Conservation (phyloP, 768 basidiomycete genomes). For the Exidia glandulosa region DNA sequence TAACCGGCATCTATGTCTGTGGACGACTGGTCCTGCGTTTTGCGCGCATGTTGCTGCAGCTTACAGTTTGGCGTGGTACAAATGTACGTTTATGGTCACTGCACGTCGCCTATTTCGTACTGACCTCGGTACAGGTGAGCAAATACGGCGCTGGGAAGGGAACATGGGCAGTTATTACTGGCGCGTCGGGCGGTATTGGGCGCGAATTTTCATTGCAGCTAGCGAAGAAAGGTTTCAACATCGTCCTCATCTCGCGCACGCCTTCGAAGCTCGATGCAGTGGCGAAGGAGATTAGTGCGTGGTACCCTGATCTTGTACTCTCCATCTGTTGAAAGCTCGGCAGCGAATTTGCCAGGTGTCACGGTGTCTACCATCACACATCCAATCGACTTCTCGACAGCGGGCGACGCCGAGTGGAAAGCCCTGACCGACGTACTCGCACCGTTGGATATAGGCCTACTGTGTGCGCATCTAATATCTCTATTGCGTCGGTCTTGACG, state of each 20-base stretch:
- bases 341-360: constrained; percentile 25
- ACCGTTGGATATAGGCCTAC: constrained; percentile 60
- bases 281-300: constrained; percentile 66
- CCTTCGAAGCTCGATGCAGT: constrained; percentile 47
- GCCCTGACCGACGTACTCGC: constrained; percentile 35
- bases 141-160: constrained; percentile 76
- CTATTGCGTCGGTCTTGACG: not conserved
- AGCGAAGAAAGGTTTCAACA: constrained; percentile 77
- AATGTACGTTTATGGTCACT: constrained; percentile 34
- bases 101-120: not conserved
- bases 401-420: constrained; percentile 38
- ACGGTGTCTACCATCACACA: not conserved
- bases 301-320: not conserved
- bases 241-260: constrained; percentile 75
- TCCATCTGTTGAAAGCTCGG: no score
- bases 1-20: constrained; percentile 46
- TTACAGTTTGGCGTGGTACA: constrained; percentile 57
- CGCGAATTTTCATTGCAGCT: constrained; percentile 87
- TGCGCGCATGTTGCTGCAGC: constrained; percentile 55
- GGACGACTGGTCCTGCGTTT: constrained; percentile 48
- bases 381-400: constrained; percentile 63
- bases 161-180: constrained; percentile 95
- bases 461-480: constrained; percentile 34
- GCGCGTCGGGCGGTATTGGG: constrained; percentile 92
- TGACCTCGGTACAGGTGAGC: constrained; percentile 40